phyloP scores from a whole-genome alignment of 1,139 yeast species.

The Pichia norvegensis region DNA sequence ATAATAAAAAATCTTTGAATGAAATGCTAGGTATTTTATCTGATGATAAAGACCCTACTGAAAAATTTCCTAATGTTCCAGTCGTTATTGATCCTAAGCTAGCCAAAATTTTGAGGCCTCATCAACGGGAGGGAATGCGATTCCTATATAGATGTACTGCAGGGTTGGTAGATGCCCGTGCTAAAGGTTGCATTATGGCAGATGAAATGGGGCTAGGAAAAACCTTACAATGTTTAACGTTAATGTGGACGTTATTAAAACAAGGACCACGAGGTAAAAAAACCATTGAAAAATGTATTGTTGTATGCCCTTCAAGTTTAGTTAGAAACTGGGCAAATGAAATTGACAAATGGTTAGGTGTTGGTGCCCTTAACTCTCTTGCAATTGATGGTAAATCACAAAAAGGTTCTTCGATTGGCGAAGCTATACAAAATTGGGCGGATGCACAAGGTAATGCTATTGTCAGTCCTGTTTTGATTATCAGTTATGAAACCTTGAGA shows the following conservation, averaged over 20 bases:
- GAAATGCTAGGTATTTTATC: constrained; percentile 72
- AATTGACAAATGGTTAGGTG: constrained; percentile 91
- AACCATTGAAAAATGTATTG: constrained; percentile 82
- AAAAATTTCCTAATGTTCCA: constrained; percentile 74
- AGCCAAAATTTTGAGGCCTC: constrained; percentile 83
- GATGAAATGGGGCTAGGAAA: constrained; percentile 99
- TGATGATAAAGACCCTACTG: constrained; percentile 36
- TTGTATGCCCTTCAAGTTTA: constrained; percentile 91
- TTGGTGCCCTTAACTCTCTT: constrained; percentile 77
- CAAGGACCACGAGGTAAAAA: constrained; percentile 88
- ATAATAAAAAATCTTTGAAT: constrained; percentile 56
- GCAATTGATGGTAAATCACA: constrained; percentile 88
- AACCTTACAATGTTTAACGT: constrained; percentile 84
- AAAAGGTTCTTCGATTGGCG: constrained; percentile 57
- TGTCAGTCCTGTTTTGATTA: constrained; percentile 87
- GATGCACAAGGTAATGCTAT: constrained; percentile 80
- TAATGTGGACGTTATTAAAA: constrained; percentile 86
- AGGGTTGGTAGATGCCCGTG: constrained; percentile 77
- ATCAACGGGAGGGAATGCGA: constrained; percentile 92
- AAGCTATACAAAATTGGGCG: constrained; percentile 79
- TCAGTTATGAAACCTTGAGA: constrained; percentile 91
- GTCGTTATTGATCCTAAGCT: constrained; percentile 92
- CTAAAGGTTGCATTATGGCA: constrained; percentile 98
- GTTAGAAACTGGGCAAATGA: constrained; percentile 98
- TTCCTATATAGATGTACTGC: constrained; percentile 86